Percentiles rank a stretch among this genome's conserved stretches.
phyloP scores from a whole-genome alignment of 1,284 basidiomycete species.

The Meira nashicola region DNA sequence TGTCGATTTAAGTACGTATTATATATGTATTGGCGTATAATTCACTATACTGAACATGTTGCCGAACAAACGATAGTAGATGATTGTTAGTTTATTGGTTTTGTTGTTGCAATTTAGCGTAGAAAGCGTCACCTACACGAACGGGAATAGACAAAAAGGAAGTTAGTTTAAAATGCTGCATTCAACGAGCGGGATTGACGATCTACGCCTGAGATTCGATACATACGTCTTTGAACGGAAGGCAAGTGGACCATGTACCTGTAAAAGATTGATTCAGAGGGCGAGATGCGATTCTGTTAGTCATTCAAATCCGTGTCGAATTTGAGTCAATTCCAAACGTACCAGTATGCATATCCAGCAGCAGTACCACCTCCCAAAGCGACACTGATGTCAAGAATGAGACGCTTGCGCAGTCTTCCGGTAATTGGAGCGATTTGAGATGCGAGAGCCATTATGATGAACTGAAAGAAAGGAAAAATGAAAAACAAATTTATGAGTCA shows the following conservation, averaged over 20 bases:
- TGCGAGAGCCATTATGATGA: constrained; percentile 33
- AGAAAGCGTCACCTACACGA: constrained; percentile 27
- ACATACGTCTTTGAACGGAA: constrained; percentile 31
- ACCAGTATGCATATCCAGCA: constrained; percentile 49
- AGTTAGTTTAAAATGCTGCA: neutral
- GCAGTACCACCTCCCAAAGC: constrained; percentile 44
- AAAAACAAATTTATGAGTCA: neutral
- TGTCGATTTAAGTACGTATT: neutral
- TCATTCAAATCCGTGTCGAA: neutral
- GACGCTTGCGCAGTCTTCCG: constrained; percentile 49
- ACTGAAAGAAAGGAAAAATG: neutral
- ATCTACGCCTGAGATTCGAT: neutral
- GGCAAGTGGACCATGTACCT: constrained; percentile 51
- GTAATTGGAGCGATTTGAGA: constrained; percentile 42
- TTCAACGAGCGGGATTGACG: neutral
- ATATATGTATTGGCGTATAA: neutral
- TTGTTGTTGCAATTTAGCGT: constrained; percentile 44
- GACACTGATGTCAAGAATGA: constrained; percentile 47
- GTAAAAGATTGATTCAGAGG: neutral
- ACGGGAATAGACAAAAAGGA: neutral
- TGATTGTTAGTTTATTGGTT: constrained; percentile 12
- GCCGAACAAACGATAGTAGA: neutral
- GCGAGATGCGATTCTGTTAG: neutral
- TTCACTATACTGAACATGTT: constrained; percentile 1
- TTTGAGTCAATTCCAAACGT: constrained; percentile 10